Percentiles rank a stretch among this genome's conserved stretches.
phyloP scores from a whole-genome alignment of 2,329 filamentous ascomycete genomes.

The Cordyceps farinosa region DNA sequence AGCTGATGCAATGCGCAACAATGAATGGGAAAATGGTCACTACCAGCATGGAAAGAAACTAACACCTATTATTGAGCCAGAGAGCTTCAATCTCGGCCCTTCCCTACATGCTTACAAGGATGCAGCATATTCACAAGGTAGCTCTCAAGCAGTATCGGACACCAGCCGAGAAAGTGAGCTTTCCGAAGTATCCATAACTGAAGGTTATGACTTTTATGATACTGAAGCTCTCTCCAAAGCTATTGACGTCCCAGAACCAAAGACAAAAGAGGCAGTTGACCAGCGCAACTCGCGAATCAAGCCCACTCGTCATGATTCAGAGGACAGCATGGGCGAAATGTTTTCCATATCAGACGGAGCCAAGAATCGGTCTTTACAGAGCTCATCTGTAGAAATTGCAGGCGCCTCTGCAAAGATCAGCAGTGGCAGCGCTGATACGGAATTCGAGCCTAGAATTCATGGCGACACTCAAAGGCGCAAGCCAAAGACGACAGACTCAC shows the following conservation, averaged over 20 bases:
- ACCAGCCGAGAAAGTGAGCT: conserved; percentile 46
- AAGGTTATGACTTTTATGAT: conserved; percentile 65
- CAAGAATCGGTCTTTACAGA: conserved; percentile 14
- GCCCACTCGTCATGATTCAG: conserved; percentile 49
- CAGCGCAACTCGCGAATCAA: conserved; percentile 20
- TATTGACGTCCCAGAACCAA: conserved; percentile 49
- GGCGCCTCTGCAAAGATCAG: conserved; percentile 21
- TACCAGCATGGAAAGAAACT: conserved; percentile 38
- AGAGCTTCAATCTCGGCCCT: conserved; percentile 49
- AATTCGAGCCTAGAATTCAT: conserved; percentile 13
- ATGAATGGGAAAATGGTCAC: conserved; percentile 25
- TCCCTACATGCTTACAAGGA: conserved; percentile 36
- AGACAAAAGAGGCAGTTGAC: conserved; percentile 32
- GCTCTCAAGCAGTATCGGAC: conserved; percentile 51
- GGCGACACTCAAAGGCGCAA: conserved; percentile 5
- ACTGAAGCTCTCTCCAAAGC: conserved; percentile 50
- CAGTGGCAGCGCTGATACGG: conserved; percentile 13
- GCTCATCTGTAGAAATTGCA: conserved; percentile 4
- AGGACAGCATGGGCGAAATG: conserved; percentile 55
- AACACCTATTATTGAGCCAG: conserved; percentile 48
- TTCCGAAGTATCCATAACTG: conserved; percentile 49
- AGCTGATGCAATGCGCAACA: conserved; percentile 35
- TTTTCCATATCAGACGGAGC: conserved; percentile 55
- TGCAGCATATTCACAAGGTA: conserved; percentile 42
- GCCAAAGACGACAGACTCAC: conserved; percentile 28